A percentile compares a stretch with the other conserved stretches of the same genome.
phyloP scores from a whole-genome alignment of 2,329 filamentous ascomycete species.

The Paecilomyces fulvus region DNA sequence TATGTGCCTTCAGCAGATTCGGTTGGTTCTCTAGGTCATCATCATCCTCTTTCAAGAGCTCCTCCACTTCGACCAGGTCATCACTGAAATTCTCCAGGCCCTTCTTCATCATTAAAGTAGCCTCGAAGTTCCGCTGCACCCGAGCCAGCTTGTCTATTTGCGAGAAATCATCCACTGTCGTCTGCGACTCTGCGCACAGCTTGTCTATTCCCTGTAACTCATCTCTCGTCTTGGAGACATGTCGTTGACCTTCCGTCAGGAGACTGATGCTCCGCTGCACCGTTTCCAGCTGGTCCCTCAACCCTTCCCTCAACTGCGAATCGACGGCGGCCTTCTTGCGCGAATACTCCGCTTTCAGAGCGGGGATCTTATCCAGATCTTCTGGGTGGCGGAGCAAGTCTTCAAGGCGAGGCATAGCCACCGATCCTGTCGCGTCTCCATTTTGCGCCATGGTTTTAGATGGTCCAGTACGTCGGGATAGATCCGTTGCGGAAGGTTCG shows the following conservation, averaged over 20 bases:
- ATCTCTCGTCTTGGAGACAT: conserved; percentile 87
- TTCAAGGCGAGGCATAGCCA: conserved; percentile 66
- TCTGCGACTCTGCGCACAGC: conserved; percentile 92
- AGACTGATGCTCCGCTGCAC: conserved; percentile 89
- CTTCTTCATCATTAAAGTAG: conserved; percentile 84
- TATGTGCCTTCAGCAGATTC: conserved; percentile 81
- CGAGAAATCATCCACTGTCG: conserved; percentile 95
- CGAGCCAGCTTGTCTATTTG: conserved; percentile 55
- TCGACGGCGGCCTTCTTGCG: conserved; percentile 92
- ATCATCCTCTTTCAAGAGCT: conserved; percentile 74
- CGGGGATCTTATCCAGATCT: conserved; percentile 90
- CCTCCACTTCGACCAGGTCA: conserved; percentile 65
- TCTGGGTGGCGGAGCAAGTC: conserved; percentile 93
- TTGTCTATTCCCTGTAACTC: conserved; percentile 99
- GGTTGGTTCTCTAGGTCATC: conserved; percentile 81
- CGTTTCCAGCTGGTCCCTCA: conserved; percentile 87
- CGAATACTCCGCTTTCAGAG: conserved; percentile 82
- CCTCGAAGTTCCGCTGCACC: conserved; percentile 83
- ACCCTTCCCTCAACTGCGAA: conserved; percentile 75
- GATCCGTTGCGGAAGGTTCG: not conserved
- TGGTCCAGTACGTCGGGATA: not conserved
- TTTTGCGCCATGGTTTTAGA: conserved; percentile 25
- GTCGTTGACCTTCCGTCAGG: conserved; percentile 81
- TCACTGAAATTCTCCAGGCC: conserved; percentile 83
- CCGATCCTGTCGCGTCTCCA: conserved; percentile 47